Evolutionary conservation across 2,329 filamentous ascomycete species (phyloP).

Genomic region (Fusarium dimerum): DNA sequence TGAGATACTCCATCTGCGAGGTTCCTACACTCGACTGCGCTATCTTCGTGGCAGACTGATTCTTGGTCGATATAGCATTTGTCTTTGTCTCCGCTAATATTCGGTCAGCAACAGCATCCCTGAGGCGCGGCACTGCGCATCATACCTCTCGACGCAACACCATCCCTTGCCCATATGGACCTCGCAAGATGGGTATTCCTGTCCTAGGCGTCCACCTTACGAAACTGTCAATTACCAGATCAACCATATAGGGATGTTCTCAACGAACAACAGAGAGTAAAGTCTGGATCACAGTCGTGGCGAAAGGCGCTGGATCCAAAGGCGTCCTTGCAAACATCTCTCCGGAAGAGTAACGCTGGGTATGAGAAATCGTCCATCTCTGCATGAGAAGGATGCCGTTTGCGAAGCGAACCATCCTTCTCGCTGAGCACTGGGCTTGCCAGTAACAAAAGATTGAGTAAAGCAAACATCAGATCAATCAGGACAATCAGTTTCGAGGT

Average conservation of each 20-base stretch:
- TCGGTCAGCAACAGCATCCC: background rate
- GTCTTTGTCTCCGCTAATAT: conserved; percentile 5
- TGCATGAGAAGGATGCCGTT: conserved; percentile 9
- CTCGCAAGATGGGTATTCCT: conserved; percentile 15
- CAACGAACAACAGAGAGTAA: conserved; percentile 16
- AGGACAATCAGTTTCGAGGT: background rate
- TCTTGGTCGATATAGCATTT: conserved; percentile 17
- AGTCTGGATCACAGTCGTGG: conserved; percentile 13
- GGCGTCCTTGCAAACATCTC: conserved; percentile 16
- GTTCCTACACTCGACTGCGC: conserved; percentile 10
- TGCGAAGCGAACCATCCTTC: conserved; percentile 10
- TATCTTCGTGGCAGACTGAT: conserved; percentile 14
- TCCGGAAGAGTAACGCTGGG: conserved; percentile 14
- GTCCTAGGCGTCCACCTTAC: conserved; percentile 7
- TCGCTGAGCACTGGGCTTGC: conserved; percentile 1
- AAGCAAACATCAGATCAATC: background rate
- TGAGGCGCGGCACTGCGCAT: too few species aligned
- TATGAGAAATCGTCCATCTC: conserved; percentile 13
- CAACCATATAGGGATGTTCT: too few species aligned
- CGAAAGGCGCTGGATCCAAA: conserved; percentile 14
- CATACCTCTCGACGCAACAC: conserved; percentile 19
- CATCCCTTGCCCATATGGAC: conserved; percentile 16
- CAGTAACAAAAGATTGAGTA: conserved; percentile 1
- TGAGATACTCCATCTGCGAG: conserved; percentile 5
- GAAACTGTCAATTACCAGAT: background rate